These are phyloP conservation scores for Hypoxylon lenormandii DNA, from an alignment of 495 filamentous ascomycete species.

Conservation along the genomic window DNA sequence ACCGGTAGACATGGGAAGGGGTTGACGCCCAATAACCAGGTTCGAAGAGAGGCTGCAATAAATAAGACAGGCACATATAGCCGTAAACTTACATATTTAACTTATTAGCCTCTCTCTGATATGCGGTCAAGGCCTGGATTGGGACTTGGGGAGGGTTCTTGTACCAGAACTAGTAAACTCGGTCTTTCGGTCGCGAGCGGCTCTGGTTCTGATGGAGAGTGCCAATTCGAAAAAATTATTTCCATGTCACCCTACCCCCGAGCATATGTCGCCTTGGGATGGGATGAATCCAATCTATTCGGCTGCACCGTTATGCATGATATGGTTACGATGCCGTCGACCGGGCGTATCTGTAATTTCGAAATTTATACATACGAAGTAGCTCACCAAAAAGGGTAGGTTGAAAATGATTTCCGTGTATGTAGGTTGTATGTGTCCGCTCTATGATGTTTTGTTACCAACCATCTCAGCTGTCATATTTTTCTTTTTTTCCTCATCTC, in stretches of 20 bases:
- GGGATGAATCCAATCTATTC: slow-evolving; percentile 32
- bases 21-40: slow-evolving; percentile 33
- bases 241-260: slow-evolving; percentile 31
- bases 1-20: slow-evolving; percentile 17
- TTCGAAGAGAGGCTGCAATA: slow-evolving; percentile 41
- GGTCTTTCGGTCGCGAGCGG: slow-evolving; percentile 26
- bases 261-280: slow-evolving; percentile 15
- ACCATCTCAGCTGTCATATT: neutral
- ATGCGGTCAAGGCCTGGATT: slow-evolving; percentile 1
- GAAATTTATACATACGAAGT: slow-evolving; percentile 11
- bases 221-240: slow-evolving; percentile 7
- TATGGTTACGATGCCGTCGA: slow-evolving; percentile 9
- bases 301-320: slow-evolving; percentile 25
- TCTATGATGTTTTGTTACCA: slow-evolving; percentile 2
- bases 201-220: slow-evolving; percentile 11
- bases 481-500: neutral
- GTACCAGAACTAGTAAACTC: neutral
- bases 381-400: neutral
- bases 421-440: too few relatives aligned
- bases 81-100: too few relatives aligned
- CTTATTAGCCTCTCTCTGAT: slow-evolving; percentile 9
- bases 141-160: neutral
- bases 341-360: slow-evolving; percentile 17
- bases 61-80: slow-evolving; percentile 42
- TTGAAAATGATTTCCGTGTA: neutral